These are phyloP conservation scores for Psilocybe mexicana DNA, from an alignment of 1,284 basidiomycete genomes.

Conservation along the genomic window DNA sequence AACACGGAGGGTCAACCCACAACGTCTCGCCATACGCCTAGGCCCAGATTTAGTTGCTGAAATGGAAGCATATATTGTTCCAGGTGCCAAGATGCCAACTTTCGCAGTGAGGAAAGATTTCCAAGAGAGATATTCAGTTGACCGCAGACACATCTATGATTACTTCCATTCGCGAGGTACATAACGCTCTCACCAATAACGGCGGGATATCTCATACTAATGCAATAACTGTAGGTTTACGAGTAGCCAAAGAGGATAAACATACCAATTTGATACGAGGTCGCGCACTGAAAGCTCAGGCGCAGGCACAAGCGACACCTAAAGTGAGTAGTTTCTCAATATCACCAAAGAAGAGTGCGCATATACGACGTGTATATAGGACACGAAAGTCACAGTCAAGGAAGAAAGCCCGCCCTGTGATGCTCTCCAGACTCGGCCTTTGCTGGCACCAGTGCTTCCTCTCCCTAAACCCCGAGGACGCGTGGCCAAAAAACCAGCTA, in stretches of 20 bases:
- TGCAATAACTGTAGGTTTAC: conserved; percentile 44
- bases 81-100: conserved; percentile 72
- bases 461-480: conserved; percentile 13
- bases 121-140: conserved; percentile 65
- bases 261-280: conserved; percentile 48
- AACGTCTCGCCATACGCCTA: conserved; percentile 61
- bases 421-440: background rate
- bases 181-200: background rate
- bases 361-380: conserved; percentile 1
- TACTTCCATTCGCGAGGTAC: conserved; percentile 65
- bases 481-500: conserved; percentile 11
- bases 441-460: background rate
- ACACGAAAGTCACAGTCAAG: conserved; percentile 2
- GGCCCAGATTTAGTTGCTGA: conserved; percentile 66
- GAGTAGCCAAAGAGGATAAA: conserved; percentile 68
- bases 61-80: conserved; percentile 62
- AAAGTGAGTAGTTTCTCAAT: conserved; percentile 10
- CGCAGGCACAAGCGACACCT: conserved; percentile 19
- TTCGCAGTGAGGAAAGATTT: conserved; percentile 68
- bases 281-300: conserved; percentile 36
- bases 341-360: background rate
- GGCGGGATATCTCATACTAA: background rate
- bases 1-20: conserved; percentile 54
- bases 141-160: conserved; percentile 73
- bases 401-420: conserved; percentile 11